These are phyloP conservation scores for Triticum aestivum DNA, from an alignment of 176 grass and related monocot species.

Conservation along the genomic window IWGSC_CS_RefSeq_v2.1 NC_057800.1:537798801-537799300, in stretches of 20 bases:
- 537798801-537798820: too few relatives aligned
- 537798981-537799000: background rate
- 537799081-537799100: background rate
- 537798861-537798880: too few relatives aligned
- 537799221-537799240: background rate
- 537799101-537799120: background rate
- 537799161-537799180: background rate
- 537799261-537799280: background rate
- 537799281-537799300: conserved; percentile 45
- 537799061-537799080: background rate
- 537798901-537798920: too few relatives aligned
- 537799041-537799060: background rate
- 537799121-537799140: background rate
- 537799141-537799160: background rate
- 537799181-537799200: too few relatives aligned
- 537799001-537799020: background rate
- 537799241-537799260: conserved; percentile 14
- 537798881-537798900: too few relatives aligned
- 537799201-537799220: background rate
- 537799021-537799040: background rate
- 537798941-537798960: background rate
- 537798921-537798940: too few relatives aligned
- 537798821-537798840: too few relatives aligned
- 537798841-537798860: too few relatives aligned
- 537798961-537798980: background rate